Base-by-base conservation (phyloP, 2,329 filamentous ascomycete species). In the Neocucurbitaria cava region DNA sequence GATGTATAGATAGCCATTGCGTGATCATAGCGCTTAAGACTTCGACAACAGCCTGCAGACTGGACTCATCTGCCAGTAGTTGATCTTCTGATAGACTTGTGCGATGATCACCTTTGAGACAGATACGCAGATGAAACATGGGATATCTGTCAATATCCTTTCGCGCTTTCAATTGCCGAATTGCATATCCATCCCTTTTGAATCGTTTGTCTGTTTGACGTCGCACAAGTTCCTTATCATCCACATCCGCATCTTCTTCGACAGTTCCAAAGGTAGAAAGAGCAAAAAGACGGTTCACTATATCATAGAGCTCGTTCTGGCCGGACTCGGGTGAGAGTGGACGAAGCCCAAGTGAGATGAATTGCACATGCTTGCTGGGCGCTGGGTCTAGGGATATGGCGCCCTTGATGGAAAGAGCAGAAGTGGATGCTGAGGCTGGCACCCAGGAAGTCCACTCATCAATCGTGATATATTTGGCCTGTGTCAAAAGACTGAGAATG, bases 141-240 rank as follows among this genome's bases (percentile, higher is more conserved):
- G 94, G 92, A 87, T 91, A 95, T 46, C 86, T 84, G 66, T 97
- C 92, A 9, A 93, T 79, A 0, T 87, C 82, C 69, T 91, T 94
- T 39, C 80, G 82, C 7, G 73, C 75, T 66, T 81, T 86, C 33
- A 84, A 62, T 53, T 87, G 83, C 58, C 76, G 82, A 28, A 72
- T 76, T 1, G 80, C 84, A 50, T 79, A 83, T 1, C 77, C 78
- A 24, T 82, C 79, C 6, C 66, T 73, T 53, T 82, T 85, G 54
- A 74, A 79, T 20, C 75, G 72, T 48, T 69, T 71, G 58, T 81
- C 77, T 45, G 71, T 66, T 40, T 66, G 68, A 52, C 62, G 72
- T 49, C 63, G 66, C 33, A 75, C 62, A 42, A 70, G 74, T 15
- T 80, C 77, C 3, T 65, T 63, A 26, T 75, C 75, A 35, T 75